Evolutionary conservation across 2,329 filamentous ascomycete species (phyloP), one percentile per base, ranked within the genome.

Genomic region (Didymosphaeria variabile): DNA sequence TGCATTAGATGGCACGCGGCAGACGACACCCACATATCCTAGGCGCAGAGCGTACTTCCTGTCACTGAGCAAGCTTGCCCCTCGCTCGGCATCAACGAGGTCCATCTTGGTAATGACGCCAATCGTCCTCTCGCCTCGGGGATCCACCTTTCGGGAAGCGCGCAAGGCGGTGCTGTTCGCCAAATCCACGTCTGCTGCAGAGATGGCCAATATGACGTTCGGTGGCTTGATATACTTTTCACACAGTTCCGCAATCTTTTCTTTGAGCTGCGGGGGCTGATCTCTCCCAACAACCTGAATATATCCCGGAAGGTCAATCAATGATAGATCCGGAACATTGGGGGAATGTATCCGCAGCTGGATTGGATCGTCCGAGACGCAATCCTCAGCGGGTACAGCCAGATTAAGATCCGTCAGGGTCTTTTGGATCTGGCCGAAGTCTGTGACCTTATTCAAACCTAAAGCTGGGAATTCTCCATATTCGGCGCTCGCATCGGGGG

Each of bases 101-200:
- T 99, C 95, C 94, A 99, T 97, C 82, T 99, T 99, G 3, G 95
- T 99, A 45, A 99, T 90, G n/a, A 99, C 95, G 47, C 95, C 95
- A 73, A 99, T 99, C 0, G 95, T 99, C 64, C 95, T 87, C 80
- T 99, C 95, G 57, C 95, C 95, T 62, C 95, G 86, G 1, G 95
- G 95, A 72, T 99, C 95, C 31, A 98, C 94, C 68, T 94, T 87
- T 64, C 95, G 87, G 68, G 94, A 97, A 19, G 95, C 93, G 69
- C 94, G 86, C 26, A 99, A 81, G 6, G 95, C 94, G 7, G 95
- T 95, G 1, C 95, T 99, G 78, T 99, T 99, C 23, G 95, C 95
- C 59, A 99, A 80, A 82, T 99, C 95, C 19, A 99, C 95, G 79
- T 99, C 95, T 26, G 95, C 95, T 1, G 96, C 95, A 1, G 96